Evolutionary conservation across 139 green algal species (phyloP), one percentile per base, ranked within the genome.

Genomic region (Monoraphidium neglectum): DNA sequence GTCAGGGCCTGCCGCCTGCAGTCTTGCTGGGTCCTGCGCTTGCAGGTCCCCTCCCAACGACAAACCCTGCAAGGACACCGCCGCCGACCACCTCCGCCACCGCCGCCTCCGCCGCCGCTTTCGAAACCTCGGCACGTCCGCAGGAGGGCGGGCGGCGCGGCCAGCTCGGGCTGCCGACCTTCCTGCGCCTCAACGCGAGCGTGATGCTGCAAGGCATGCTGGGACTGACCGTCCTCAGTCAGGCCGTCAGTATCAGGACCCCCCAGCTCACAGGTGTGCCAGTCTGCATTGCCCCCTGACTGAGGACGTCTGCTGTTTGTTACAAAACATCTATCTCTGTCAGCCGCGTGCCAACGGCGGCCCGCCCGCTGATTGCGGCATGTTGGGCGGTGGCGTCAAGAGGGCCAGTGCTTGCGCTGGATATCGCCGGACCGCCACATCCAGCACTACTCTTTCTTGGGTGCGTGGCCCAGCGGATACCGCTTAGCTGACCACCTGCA

Each of bases 121-220:
- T 51, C 43, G 12, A 51, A 51, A 8, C 12, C 43, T 21, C 43
- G 43, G 8, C 8, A 65, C 57, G 16, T 24, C 18, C 63, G 72
- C 72, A 78, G 72, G 73, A 79, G 73, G 73, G 62, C 1, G 37
- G 62, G 6, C 5, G 59, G 24, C 73, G 49, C 21, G 49, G 63
- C 35, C 63, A 79, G 35, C 47, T 73, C 47, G 63, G 54, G 61
- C 63, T 73, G 73, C 61, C 71, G 43, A 79, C 73, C 23, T 79
- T 72, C 63, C 35, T 59, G 73, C 73, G 73, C 28, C 73, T 79
- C 24, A 79, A 79, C 62, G n/a, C 72, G 21, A 62, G 33, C 4
- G 62, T 79, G 23, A 21, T 59, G 63, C 35, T 73, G 47, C 73
- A 79, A 16, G 32, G 26, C 4, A 16, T 33, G 10, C 21, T 26